Evolutionary conservation across 1,284 basidiomycete species (phyloP), one percentile per base, ranked within the genome.

Genomic region (Irpex lacteus): DNA sequence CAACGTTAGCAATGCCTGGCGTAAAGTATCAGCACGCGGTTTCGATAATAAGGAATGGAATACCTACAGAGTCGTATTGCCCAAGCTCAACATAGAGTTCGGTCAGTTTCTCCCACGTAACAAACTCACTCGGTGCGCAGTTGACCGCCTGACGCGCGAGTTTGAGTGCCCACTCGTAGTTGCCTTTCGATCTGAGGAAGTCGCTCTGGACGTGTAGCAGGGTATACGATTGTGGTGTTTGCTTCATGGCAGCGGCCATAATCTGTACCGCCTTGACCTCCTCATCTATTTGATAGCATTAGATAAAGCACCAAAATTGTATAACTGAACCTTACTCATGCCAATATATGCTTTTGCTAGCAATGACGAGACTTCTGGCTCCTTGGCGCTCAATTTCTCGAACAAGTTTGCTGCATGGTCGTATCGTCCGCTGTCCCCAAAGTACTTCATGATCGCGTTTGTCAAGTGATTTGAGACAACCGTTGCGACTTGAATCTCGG

Each of bases 241-340:
- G 84, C 69, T 89, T 87, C 73, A 99, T 89, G 1, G 95, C 94
- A 1, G 83, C 77, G 49, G 94, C 85, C 83, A 99, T 95, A 68
- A 98, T 94, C 71, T 98, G 95, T 1, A 98, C 92, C 3, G 95
- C 97, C 78, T 98, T 98, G 68, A 98, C 95, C 81, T 99, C 97
- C 74, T 98, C 96, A 74, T 98, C 96, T 98, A 72, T 5, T 8
- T 34, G 13, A 18, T 21, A 4, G 21, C 8, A 2, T 19, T 40
- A 32, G 36, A 52, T n/a, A 21, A n/a, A 21, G 18, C 40, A 54
- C 13, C 21, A 37, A 36, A 44, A 47, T 3, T 15, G 11, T 15
- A 47, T 37, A 21, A 19, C 8, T 5, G 38, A 21, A 18, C 85
- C 94, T 74, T 70, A 98, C 96, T 96, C 97, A 99, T 98, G 60